phyloP scores from a whole-genome alignment of 2,329 filamentous ascomycete genomes.

The Sclerotiophoma versabilis region DNA sequence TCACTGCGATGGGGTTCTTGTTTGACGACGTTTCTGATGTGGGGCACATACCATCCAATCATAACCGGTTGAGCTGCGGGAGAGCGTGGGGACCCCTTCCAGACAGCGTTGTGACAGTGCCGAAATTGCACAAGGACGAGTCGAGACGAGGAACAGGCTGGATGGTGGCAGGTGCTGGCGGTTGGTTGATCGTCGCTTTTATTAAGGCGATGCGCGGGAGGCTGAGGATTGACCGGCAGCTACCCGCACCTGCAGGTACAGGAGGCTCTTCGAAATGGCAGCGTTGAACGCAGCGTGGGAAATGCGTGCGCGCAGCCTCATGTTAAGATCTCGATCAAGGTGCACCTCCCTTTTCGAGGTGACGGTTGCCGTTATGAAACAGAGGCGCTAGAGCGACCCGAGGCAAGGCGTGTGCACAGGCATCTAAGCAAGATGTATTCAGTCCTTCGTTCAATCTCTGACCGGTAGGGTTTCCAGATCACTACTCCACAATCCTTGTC shows the following conservation, averaged over 20 bases:
- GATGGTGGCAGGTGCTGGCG: constrained; percentile 10
- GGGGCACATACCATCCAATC: constrained; percentile 24
- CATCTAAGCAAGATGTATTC: constrained; percentile 7
- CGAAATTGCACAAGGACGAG: constrained; percentile 20
- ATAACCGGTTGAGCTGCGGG: background rate
- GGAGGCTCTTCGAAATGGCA: background rate
- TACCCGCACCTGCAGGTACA: constrained; percentile 15
- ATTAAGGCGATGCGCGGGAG: constrained; percentile 9
- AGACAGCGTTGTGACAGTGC: constrained; percentile 19
- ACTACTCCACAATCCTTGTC: constrained; percentile 21
- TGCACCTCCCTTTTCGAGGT: background rate
- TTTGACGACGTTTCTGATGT: constrained; percentile 19
- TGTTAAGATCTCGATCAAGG: background rate
- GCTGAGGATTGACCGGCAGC: constrained; percentile 18
- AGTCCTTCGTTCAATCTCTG: constrained; percentile 14
- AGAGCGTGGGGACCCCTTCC: constrained; percentile 17
- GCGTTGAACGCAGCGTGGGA: background rate
- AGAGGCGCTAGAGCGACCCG: constrained; percentile 6
- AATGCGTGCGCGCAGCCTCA: constrained; percentile 2
- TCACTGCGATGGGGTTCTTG: constrained; percentile 8
- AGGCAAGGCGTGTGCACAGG: constrained; percentile 8
- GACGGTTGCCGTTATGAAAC: constrained; percentile 11
- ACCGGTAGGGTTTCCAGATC: constrained; percentile 15
- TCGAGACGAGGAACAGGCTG: constrained; percentile 7
- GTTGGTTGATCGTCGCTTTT: constrained; percentile 9